phyloP scores from a whole-genome alignment of 139 green algal genomes.

The Bryopsis sp. region DNA sequence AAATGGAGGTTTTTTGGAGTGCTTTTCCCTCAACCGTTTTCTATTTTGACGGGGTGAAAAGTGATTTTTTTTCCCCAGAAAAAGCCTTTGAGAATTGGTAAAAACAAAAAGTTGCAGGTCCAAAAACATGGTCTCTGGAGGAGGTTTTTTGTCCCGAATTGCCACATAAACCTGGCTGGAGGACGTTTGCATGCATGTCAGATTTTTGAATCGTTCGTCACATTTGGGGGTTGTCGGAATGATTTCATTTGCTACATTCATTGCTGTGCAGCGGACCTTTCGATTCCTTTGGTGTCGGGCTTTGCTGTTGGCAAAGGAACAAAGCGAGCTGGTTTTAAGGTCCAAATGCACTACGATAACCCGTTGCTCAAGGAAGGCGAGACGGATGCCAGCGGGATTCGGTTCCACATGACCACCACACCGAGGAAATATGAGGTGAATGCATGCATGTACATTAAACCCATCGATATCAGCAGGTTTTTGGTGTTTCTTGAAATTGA shows the following conservation, averaged over 20 bases:
- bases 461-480: not conserved
- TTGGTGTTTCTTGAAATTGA: not conserved
- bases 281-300: not conserved
- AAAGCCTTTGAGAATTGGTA: not conserved
- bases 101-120: not conserved
- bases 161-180: not conserved
- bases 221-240: not conserved
- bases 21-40: too few relatives aligned
- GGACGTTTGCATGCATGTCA: not conserved
- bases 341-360: constrained; percentile 1
- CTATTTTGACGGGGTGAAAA: not conserved
- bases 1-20: too few relatives aligned
- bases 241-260: too few relatives aligned
- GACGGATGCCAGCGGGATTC: not conserved
- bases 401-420: not conserved
- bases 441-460: not conserved
- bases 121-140: not conserved
- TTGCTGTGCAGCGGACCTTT: not conserved
- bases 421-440: not conserved
- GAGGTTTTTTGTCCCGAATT: not conserved
- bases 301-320: not conserved
- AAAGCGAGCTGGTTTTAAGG: not conserved
- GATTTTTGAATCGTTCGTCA: not conserved
- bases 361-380: not conserved
- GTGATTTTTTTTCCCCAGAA: not conserved